Base-by-base conservation (phyloP, 108 stramenopile species). In the Fragilariopsis cylindrus region DNA sequence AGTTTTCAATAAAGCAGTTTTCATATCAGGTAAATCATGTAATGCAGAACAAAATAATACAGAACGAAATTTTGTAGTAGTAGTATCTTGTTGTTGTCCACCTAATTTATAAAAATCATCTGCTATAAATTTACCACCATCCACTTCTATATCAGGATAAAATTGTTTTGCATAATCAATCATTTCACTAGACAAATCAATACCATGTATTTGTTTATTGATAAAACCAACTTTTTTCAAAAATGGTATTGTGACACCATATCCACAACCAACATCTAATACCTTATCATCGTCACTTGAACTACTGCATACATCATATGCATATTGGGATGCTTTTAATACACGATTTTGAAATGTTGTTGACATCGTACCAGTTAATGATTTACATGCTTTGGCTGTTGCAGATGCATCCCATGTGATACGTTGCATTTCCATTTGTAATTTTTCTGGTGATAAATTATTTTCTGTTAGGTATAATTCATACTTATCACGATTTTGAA, bases 381-480 rank as follows among this genome's bases (percentile, higher is more conserved):
- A 80, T 5, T 76, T 65, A 4, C 81, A 85, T 19, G 84, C 86
- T 62, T 91, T 91, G 42, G 90, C 90, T 82, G 89, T 88, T 12
- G 90, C 90, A 40, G 77, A 79, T n/a, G 90, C 90, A 83, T 91
- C 87, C 90, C 90, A 91, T 3, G 90, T 91, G 18, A 77, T 70
- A 45, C 65, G 70, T 82, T 91, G 90, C 52, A 84, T 84, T 5
- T 84, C 16, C 62, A 88, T 88, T 63, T 89, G 90, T 3, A 91
- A 54, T 69, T 91, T 85, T 7, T 69, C 71, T 40, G 76, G 81
- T 7, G 67, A 13, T 5, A 81, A 45, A 18, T 65, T 52, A 55
- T 88, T 74, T 43, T 84, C 79, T 18, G 69, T 47, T 58, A 77
- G 75, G 12, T 87, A 39, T 18, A 65, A 16, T n/a, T 84, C 63